phyloP scores from a whole-genome alignment of 306 rosid species.

The Castanea sativa region DNA sequence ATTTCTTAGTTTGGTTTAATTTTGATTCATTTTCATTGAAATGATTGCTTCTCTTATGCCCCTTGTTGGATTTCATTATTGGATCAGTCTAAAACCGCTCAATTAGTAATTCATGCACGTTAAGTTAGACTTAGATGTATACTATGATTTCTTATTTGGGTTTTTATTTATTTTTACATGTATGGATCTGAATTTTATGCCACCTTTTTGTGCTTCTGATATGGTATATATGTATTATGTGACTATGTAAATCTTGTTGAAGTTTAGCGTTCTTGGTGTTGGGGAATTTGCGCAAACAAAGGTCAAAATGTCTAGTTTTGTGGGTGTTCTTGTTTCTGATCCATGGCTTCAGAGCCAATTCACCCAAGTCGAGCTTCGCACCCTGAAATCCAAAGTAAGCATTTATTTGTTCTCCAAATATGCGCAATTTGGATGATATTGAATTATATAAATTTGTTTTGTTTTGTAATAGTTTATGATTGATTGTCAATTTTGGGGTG shows the following conservation, averaged over 20 bases:
- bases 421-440: background rate
- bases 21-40: slow-evolving; percentile 5
- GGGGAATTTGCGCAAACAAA: slow-evolving; percentile 26
- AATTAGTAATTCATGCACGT: slow-evolving; percentile 19
- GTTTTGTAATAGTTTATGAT: slow-evolving; percentile 2
- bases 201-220: slow-evolving; percentile 3
- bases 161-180: slow-evolving; percentile 2
- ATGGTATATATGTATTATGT: background rate
- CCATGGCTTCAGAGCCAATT: slow-evolving; percentile 92
- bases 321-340: slow-evolving; percentile 93
- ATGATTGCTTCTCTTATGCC: background rate
- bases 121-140: slow-evolving; percentile 13
- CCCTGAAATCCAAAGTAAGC: slow-evolving; percentile 85
- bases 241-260: slow-evolving; percentile 10
- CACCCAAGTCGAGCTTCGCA: slow-evolving; percentile 98
- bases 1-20: background rate
- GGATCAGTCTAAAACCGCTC: slow-evolving; percentile 23
- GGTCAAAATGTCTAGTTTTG: slow-evolving; percentile 79
- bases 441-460: background rate
- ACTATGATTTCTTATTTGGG: slow-evolving; percentile 17
- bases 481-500: slow-evolving; percentile 7
- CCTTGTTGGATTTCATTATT: slow-evolving; percentile 6
- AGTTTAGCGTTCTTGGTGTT: slow-evolving; percentile 29
- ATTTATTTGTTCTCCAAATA: background rate
- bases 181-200: slow-evolving; percentile 15